Conservation (phyloP, 2,329 filamentous ascomycete genomes). For the Fusarium citri region DNA sequence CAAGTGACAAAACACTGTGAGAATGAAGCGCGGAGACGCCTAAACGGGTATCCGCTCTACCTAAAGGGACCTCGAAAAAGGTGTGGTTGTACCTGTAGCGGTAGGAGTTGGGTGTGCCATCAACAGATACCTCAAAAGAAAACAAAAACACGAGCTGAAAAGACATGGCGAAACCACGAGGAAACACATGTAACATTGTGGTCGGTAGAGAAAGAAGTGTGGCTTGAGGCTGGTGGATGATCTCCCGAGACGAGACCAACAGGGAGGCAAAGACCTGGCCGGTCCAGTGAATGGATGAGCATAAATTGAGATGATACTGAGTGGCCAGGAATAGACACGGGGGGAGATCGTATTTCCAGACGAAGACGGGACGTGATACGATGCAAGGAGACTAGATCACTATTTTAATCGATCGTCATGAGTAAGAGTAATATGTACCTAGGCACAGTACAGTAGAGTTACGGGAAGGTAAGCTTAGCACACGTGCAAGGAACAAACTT, state of each 20-base stretch:
- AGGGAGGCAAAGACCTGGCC: constrained; percentile 1
- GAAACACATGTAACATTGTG: constrained; percentile 15
- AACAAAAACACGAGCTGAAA: constrained; percentile 32
- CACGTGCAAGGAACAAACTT: constrained; percentile 31
- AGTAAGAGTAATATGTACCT: neutral
- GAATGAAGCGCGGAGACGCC: neutral
- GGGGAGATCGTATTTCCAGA: constrained; percentile 10
- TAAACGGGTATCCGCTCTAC: neutral
- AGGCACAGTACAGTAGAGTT: neutral
- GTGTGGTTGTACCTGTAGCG: constrained; percentile 37
- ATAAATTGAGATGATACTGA: neutral
- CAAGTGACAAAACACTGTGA: constrained; percentile 30
- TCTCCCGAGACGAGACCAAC: constrained; percentile 23
- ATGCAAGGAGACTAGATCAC: constrained; percentile 4
- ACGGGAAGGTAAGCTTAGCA: neutral
- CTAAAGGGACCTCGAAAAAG: neutral
- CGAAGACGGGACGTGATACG: constrained; percentile 22
- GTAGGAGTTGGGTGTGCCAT: neutral
- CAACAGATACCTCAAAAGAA: neutral
- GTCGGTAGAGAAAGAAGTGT: constrained; percentile 18
- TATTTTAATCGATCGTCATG: constrained; percentile 7
- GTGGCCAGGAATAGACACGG: constrained; percentile 35
- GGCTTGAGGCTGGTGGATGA: constrained; percentile 31
- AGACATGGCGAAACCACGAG: constrained; percentile 5
- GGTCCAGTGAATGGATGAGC: constrained; percentile 21